These are phyloP conservation scores for Calocybe cyanea DNA, from an alignment of 768 basidiomycete species.

Conservation along the genomic window DNA sequence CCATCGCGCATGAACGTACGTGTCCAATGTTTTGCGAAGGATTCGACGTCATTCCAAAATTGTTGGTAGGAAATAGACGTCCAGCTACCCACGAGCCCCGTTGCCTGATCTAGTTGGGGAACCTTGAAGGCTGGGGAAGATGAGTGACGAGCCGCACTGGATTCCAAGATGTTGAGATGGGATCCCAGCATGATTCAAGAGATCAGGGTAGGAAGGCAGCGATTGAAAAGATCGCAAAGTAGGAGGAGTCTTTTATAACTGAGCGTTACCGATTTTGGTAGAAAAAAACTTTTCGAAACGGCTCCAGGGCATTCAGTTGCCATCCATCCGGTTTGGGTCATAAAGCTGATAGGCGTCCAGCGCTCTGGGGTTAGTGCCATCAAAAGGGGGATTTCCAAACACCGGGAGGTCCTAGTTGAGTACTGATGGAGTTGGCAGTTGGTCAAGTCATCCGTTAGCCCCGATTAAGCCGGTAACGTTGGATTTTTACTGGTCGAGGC, in stretches of 20 bases:
- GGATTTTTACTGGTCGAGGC: conserved; percentile 11
- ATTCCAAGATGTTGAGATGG: conserved; percentile 52
- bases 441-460: conserved; percentile 10
- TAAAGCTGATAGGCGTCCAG: conserved; percentile 12
- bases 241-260: conserved; percentile 8
- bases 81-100: conserved; percentile 19
- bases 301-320: conserved; percentile 6
- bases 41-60: conserved; percentile 54
- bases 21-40: conserved; percentile 55
- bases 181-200: conserved; percentile 29
- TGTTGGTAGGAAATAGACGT: conserved; percentile 27
- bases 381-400: conserved; percentile 11
- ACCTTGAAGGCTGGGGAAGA: conserved; percentile 48
- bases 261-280: conserved; percentile 3
- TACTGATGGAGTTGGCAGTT: conserved; percentile 11
- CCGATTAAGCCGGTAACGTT: conserved; percentile 13
- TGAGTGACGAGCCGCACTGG: conserved; percentile 41
- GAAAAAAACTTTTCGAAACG: conserved; percentile 14
- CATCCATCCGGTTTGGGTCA: conserved; percentile 3
- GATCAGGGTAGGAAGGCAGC: conserved; percentile 5
- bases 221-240: not conserved
- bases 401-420: conserved; percentile 13
- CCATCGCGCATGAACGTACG: conserved; percentile 34
- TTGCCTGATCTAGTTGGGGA: conserved; percentile 35
- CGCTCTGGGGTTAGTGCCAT: conserved; percentile 5